Conservation (phyloP, 2,329 filamentous ascomycete species). For the Fusarium ramigenum region DNA sequence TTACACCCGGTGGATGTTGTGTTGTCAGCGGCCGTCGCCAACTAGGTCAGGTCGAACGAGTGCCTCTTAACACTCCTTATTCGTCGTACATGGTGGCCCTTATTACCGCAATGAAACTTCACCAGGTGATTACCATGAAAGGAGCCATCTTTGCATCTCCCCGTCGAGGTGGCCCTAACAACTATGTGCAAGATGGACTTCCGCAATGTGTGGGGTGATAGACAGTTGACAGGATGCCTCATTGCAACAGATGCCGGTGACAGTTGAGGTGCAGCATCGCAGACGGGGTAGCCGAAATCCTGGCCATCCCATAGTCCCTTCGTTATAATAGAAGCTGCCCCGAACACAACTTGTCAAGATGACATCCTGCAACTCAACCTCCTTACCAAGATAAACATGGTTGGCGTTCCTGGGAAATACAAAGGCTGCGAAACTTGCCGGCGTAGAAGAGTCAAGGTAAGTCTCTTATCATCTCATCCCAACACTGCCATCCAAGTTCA, state of each 20-base stretch:
- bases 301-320: neutral
- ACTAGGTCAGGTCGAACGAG: conserved; percentile 19
- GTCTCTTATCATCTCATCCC: conserved; percentile 23
- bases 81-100: conserved; percentile 30
- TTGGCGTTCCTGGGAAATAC: conserved; percentile 70
- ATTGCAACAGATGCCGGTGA: conserved; percentile 13
- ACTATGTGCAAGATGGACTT: conserved; percentile 21
- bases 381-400: conserved; percentile 55
- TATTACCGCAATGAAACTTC: conserved; percentile 37
- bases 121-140: conserved; percentile 28
- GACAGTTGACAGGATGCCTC: conserved; percentile 30
- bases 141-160: conserved; percentile 19
- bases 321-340: conserved; percentile 3
- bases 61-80: conserved; percentile 25
- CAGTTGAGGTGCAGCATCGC: conserved; percentile 35
- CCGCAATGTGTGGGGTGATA: conserved; percentile 38
- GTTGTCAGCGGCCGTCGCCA: conserved; percentile 34
- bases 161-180: conserved; percentile 6
- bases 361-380: neutral
- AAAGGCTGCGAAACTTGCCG: conserved; percentile 72
- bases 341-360: neutral
- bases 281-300: conserved; percentile 20
- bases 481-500: neutral
- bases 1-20: conserved; percentile 36
- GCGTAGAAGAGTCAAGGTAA: conserved; percentile 66